These are phyloP conservation scores for Rhizopogon vinicolor DNA, from an alignment of 768 basidiomycete species.

Conservation along the genomic window DNA sequence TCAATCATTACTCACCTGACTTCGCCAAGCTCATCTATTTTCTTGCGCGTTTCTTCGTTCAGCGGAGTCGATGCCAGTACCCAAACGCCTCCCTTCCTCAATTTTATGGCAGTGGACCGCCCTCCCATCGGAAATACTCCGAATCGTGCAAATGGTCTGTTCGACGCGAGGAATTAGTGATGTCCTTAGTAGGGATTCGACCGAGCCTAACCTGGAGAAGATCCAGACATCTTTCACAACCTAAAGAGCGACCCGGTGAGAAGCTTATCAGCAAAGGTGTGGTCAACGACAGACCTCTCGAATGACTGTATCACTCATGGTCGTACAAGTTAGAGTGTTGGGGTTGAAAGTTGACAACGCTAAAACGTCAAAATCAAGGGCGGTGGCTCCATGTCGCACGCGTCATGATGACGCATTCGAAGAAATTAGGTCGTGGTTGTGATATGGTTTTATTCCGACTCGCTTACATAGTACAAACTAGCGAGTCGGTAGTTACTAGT, in stretches of 20 bases:
- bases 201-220: conserved; percentile 49
- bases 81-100: conserved; percentile 69
- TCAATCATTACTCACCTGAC: conserved; percentile 46
- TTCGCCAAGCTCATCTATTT: conserved; percentile 58
- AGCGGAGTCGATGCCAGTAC: conserved; percentile 79
- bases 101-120: conserved; percentile 74
- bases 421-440: too few species aligned
- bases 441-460: too few species aligned
- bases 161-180: neutral
- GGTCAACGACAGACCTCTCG: conserved; percentile 32
- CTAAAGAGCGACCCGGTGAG: conserved; percentile 18
- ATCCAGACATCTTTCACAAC: conserved; percentile 55
- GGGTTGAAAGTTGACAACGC: neutral
- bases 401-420: neutral
- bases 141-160: conserved; percentile 63
- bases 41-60: conserved; percentile 56
- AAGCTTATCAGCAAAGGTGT: neutral
- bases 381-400: too few species aligned
- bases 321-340: neutral
- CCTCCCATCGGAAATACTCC: conserved; percentile 75
- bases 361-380: too few species aligned
- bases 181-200: neutral
- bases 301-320: conserved; percentile 35
- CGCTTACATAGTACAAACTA: too few species aligned
- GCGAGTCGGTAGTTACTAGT: too few species aligned